Evolutionary conservation across 805 yeast species (phyloP), one percentile per base, ranked within the genome.

Genomic region (Debaryomyces tyrocola): DNA sequence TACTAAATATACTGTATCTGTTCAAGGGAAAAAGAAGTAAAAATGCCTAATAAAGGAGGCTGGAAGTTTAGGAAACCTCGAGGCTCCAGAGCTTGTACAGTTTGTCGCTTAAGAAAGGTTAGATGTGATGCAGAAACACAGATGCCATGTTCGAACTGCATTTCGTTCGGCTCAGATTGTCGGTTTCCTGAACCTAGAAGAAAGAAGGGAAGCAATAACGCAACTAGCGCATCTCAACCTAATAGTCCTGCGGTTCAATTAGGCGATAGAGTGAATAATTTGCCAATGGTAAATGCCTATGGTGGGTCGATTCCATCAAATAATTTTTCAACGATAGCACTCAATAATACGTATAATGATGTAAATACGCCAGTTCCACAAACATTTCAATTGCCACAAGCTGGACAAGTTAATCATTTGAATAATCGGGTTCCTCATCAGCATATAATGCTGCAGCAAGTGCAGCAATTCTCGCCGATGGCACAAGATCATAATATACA

Each of bases 1-100:
- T 7, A 24, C 10, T 9, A 6, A 24, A 24, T 24, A 24, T 7
- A 24, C 7, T 6, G n/a, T 9, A 4, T 4, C 27, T 7, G 27
- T 4, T 24, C 27, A 24, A 24, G 27, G 10, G 7, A 24, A 24
- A 7, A 2, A 24, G 27, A 24, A 24, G 27, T 24, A 3, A 24
- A 9, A 7, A 31, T 31, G 34, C 5, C 34, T 14, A 31, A 14
- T 31, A 31, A 31, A 31, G 34, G 34, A 9, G 33, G 34, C 7
- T 31, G 34, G 24, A 64, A 62, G 46, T 63, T 58, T 50, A 82
- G 81, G 53, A 57, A 87, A 45, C 70, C 82, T 11, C 84, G 84
- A 57, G 87, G 83, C 1, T 83, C 88, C 2, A 63, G 89, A 41
- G 89, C 89, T 1, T 84, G 90, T 57, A 88, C 84, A 57, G 82